phyloP scores from a whole-genome alignment of 345 rosid genomes.

The Alliaria petiolata region DNA sequence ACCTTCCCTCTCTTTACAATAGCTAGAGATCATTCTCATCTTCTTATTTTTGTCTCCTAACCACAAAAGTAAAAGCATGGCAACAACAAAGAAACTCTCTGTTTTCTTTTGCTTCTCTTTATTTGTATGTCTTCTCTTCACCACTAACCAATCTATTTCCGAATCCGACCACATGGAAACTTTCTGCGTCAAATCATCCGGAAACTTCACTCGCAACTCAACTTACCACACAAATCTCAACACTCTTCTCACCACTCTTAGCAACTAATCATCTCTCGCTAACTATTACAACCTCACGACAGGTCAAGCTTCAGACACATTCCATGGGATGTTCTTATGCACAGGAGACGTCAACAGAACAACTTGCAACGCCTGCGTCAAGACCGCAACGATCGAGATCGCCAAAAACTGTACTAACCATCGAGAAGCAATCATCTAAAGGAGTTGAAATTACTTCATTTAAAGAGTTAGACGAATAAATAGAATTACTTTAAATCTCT shows the following conservation, averaged over 20 bases:
- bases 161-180: constrained; percentile 4
- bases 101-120: not conserved
- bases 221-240: constrained; percentile 21
- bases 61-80: not conserved
- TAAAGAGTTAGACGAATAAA: too few species aligned
- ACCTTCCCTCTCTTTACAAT: not conserved
- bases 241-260: constrained; percentile 13
- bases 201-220: constrained; percentile 1
- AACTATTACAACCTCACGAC: constrained; percentile 20
- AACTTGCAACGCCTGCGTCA: constrained; percentile 36
- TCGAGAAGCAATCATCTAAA: constrained; percentile 29
- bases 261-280: constrained; percentile 4
- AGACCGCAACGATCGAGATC: not conserved
- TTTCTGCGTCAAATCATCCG: constrained; percentile 5
- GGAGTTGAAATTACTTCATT: too few species aligned
- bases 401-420: constrained; percentile 17
- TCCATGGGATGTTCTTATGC: constrained; percentile 38
- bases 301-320: constrained; percentile 17
- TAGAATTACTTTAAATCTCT: too few species aligned
- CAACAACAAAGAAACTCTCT: not conserved
- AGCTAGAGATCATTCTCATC: not conserved
- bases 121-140: constrained; percentile 2
- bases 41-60: not conserved
- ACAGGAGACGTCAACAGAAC: constrained; percentile 22
- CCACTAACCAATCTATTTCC: not conserved